Evolutionary conservation across 257 asterid species (phyloP).

Genomic region (Ilex aquifolium): DNA sequence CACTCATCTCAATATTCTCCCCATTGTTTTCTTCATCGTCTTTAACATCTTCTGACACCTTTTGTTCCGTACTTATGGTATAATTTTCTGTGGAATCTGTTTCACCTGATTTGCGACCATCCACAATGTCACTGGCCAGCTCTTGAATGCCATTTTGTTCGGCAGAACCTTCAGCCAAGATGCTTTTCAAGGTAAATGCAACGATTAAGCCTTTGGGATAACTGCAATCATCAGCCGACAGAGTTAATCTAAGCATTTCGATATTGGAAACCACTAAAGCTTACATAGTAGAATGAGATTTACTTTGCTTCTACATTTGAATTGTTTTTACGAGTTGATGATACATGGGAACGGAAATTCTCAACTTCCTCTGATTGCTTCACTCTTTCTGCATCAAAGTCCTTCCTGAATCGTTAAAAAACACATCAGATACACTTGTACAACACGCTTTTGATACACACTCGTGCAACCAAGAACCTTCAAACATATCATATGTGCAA

Average conservation of each 20-base stretch:
- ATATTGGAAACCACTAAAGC: slow-evolving; percentile 9
- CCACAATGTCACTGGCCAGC: slow-evolving; percentile 22
- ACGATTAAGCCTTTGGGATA: slow-evolving; percentile 84
- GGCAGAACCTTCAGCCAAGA: slow-evolving; percentile 32
- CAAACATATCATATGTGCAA: background rate
- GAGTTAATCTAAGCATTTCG: slow-evolving; percentile 6
- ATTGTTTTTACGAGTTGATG: slow-evolving; percentile 47
- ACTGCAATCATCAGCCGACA: slow-evolving; percentile 36
- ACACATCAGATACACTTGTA: slow-evolving; percentile 6
- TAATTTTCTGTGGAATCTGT: slow-evolving; percentile 23
- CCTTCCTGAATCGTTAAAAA: slow-evolving; percentile 45
- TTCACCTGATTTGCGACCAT: slow-evolving; percentile 30
- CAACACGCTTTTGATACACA: background rate
- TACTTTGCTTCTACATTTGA: slow-evolving; percentile 51
- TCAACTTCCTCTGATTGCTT: slow-evolving; percentile 55
- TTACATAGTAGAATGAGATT: slow-evolving; percentile 16
- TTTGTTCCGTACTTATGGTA: slow-evolving; percentile 27
- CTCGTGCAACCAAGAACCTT: background rate
- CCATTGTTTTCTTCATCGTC: slow-evolving; percentile 5
- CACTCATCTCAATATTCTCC: slow-evolving; percentile 13
- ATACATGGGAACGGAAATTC: slow-evolving; percentile 33
- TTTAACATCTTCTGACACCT: slow-evolving; percentile 20
- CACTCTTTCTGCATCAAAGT: slow-evolving; percentile 69
- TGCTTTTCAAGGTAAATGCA: slow-evolving; percentile 67
- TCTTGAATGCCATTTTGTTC: slow-evolving; percentile 37